phyloP scores from a whole-genome alignment of 345 rosid species.

The Hibiscus syriacus region DNA sequence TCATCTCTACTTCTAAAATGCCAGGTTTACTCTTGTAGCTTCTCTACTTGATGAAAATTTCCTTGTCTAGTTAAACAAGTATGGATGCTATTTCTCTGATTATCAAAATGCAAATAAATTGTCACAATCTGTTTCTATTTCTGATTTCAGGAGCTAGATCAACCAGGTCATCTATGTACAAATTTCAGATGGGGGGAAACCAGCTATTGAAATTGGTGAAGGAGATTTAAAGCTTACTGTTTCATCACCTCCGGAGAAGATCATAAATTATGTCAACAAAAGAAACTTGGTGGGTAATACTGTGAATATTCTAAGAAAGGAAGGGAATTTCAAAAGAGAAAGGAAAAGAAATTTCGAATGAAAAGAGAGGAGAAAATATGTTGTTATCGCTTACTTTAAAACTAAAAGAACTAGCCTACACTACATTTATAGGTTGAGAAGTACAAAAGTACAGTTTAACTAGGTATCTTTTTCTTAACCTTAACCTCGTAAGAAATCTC shows the following conservation, averaged over 20 bases:
- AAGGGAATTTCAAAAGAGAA: too few species aligned
- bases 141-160: conserved; percentile 44
- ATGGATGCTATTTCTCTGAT: conserved; percentile 14
- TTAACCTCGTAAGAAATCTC: too few species aligned
- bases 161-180: conserved; percentile 44
- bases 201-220: conserved; percentile 54
- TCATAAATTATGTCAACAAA: conserved; percentile 42
- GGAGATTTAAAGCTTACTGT: conserved; percentile 63
- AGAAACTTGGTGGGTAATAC: conserved; percentile 50
- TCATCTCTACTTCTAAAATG: conserved; percentile 48
- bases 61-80: conserved; percentile 14
- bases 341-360: too few species aligned
- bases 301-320: too few species aligned
- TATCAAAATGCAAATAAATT: conserved; percentile 1
- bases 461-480: too few species aligned
- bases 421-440: too few species aligned
- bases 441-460: too few species aligned
- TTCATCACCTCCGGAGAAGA: conserved; percentile 40
- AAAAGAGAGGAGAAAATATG: too few species aligned
- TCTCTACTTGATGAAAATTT: conserved; percentile 14
- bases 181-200: conserved; percentile 31
- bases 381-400: too few species aligned
- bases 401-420: too few species aligned
- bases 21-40: conserved; percentile 39
- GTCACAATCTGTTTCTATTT: conserved; percentile 1